Evolutionary conservation across 164 flowering plant genomes (phyloP).

Genomic region (Platanus orientalis): DNA sequence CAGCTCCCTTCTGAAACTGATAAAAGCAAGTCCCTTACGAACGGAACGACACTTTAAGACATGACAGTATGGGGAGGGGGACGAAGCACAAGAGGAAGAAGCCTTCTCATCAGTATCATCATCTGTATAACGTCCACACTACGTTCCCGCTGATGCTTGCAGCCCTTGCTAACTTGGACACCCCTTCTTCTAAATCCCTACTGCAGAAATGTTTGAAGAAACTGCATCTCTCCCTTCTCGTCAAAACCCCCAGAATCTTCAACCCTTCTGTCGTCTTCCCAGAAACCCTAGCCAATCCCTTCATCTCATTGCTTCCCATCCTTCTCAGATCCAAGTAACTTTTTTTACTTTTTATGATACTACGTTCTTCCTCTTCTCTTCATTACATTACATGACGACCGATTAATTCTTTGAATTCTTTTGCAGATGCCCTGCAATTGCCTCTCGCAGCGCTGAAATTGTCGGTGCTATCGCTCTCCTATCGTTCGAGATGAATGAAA

Average conservation of each 20-base stretch:
- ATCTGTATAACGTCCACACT: background rate
- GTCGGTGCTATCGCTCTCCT: slow-evolving; percentile 44
- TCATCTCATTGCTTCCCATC: slow-evolving; percentile 40
- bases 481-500: slow-evolving; percentile 45
- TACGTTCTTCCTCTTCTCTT: background rate
- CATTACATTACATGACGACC: background rate
- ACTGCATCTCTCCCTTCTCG: slow-evolving; percentile 24
- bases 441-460: slow-evolving; percentile 29
- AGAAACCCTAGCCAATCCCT: slow-evolving; percentile 11
- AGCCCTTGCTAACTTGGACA: slow-evolving; percentile 19
- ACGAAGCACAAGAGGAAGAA: slow-evolving; percentile 9
- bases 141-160: slow-evolving; percentile 39
- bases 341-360: background rate
- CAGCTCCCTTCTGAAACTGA: no score
- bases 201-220: slow-evolving; percentile 29
- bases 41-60: no score
- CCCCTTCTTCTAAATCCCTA: slow-evolving; percentile 13
- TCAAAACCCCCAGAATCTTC: background rate
- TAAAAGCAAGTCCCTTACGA: no score
- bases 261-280: background rate
- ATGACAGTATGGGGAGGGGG: background rate
- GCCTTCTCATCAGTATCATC: background rate
- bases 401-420: slow-evolving; percentile 2
- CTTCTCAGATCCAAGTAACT: slow-evolving; percentile 37
- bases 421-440: slow-evolving; percentile 25